Base-by-base conservation (phyloP, 1,284 basidiomycete species). In the Jaminaea rosea region DNA sequence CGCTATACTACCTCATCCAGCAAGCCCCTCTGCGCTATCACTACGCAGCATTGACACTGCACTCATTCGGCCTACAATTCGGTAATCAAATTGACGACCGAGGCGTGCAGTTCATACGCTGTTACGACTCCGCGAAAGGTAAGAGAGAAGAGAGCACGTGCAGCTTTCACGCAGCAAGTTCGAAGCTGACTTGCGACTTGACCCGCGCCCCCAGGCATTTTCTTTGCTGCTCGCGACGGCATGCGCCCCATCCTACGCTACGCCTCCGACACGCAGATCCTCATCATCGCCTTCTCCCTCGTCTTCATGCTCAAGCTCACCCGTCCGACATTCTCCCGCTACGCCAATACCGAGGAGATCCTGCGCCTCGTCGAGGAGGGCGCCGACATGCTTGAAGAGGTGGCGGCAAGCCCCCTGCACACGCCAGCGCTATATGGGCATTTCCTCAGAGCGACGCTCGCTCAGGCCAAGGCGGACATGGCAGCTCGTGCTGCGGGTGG, bases 61-160 rank as follows among this genome's bases (percentile, higher is more conserved):
- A 94, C 72, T 92, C 90, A 6, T 97, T 96, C 65, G 91, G 92
- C 2, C 79, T 97, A 50, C 91, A 97, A 75, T 88, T 93, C 67
- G 87, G 63, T 2, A 55, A 53, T 46, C 57, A 68, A 50, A 52
- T 71, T 47, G n/a, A n/a, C n/a, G 71, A 73, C 44, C 56, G 56
- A 49, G 73, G 58, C 26, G 60, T 59, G 62, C 74, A 72, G 68
- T 60, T 72, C 61, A 56, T 65, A 56, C 52, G 73, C 65, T 67
- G 67, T 58, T 48, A 71, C 57, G 49, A 72, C 49, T 50, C 74
- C 31, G 57, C 67, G 48, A 49, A 72, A 63, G n/a, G n/a, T n/a
- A n/a, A n/a, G n/a, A n/a, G n/a, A n/a, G n/a, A n/a, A n/a, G n/a
- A n/a, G n/a, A n/a, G n/a, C n/a, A n/a, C n/a, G n/a, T n/a, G n/a